Base-by-base conservation (phyloP, 805 yeast species). In the fission yeast (Schizosaccharomyces pombe) region DNA sequence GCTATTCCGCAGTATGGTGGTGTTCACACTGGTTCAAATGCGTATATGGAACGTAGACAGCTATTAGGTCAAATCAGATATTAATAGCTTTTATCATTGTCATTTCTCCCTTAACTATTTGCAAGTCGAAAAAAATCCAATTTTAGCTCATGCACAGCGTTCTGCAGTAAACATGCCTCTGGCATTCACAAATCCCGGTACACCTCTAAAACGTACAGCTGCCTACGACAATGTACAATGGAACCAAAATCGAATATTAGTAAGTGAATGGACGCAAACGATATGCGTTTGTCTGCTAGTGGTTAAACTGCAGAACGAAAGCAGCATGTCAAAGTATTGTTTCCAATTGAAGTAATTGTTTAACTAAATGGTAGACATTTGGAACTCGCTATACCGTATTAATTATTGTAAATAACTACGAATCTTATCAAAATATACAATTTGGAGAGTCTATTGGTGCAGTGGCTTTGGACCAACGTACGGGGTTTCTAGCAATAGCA, bases 401-500 rank as follows among this genome's bases (percentile, higher is more conserved):
- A 2, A 37, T 37, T 37, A 37, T 37, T 37, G 43, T 37, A 37
- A 37, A 37, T 22, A 26, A 43, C 30, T 43, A 22, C 26, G 32
- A 26, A 24, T 37, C 16, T 19, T 49, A 26, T 11, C 53, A 49
- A 19, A 49, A 12, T 19, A 30, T 49, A 12, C 33, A 30, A 12
- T 26, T 32, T 14, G 53, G 30, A 29, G 6, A 49, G 8, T 8
- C 19, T 26, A 26, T 49, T 16, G n/a, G 52, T 9, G 40, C 58
- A n/a, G 34, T 57, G 11, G 47, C 53, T 9, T 22, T 57, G 1
- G 6, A 52, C 31, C n/a, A 29, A 9, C 14, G 29, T 8, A 40
- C 57, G 14, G 58, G 58, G 14, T 22, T 53, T 22, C 57, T 68
- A 4, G 69, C 67, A 2, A 61, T 66, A 14, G 56, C 63, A 3